Evolutionary conservation across 2,329 filamentous ascomycete genomes (phyloP).

Genomic region (Neofusicoccum umdonicola): DNA sequence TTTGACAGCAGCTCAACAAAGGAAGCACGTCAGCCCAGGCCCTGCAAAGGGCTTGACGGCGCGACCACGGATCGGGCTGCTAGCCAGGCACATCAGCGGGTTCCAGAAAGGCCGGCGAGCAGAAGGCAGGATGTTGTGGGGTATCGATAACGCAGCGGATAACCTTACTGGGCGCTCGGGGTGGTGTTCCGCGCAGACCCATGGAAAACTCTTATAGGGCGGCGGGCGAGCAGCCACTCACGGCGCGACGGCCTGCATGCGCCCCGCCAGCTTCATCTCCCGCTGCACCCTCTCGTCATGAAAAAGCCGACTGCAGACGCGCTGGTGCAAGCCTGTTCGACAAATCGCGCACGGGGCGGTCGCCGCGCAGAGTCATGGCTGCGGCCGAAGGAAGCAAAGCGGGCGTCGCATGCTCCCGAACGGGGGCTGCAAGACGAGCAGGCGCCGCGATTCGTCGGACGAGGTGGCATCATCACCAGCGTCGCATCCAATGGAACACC

Average conservation of each 20-base stretch:
- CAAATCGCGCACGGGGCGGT: conserved; percentile 9
- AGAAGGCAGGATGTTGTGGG: not conserved
- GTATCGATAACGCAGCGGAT: conserved; percentile 13
- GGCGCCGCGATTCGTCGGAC: not conserved
- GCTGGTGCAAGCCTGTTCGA: conserved; percentile 1
- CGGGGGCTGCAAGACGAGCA: not conserved
- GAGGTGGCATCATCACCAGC: not conserved
- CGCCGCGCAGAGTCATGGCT: not conserved
- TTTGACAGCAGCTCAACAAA: not conserved
- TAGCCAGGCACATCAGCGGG: conserved; percentile 1
- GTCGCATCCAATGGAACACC: conserved; percentile 10
- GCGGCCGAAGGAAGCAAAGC: conserved; percentile 1
- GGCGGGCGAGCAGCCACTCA: not conserved
- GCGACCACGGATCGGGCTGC: not conserved
- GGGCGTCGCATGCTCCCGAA: not conserved
- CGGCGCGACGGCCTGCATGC: not conserved
- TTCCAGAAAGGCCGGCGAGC: conserved; percentile 4
- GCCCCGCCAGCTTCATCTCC: conserved; percentile 1
- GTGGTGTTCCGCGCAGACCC: not conserved
- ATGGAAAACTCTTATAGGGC: conserved; percentile 1
- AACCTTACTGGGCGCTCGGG: conserved; percentile 12
- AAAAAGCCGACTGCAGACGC: not conserved
- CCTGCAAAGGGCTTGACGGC: not conserved
- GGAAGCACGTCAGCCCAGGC: not conserved
- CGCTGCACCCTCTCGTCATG: conserved; percentile 11